phyloP scores from a whole-genome alignment of 495 filamentous ascomycete species.

The Jackrogersella multiformis region DNA sequence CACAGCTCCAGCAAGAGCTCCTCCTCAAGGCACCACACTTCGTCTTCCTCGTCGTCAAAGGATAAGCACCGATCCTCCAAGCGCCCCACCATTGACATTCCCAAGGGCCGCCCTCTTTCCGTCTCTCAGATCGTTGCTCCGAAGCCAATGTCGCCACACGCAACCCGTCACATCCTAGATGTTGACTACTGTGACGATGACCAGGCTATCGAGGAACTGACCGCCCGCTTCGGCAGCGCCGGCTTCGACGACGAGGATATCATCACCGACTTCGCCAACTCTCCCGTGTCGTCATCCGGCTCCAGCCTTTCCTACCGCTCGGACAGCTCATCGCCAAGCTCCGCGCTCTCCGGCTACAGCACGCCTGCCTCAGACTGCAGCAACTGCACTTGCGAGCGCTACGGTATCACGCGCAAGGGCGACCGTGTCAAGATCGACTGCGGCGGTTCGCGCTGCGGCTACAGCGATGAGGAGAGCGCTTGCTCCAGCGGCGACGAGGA shows the following conservation, averaged over 20 bases:
- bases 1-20: slow-evolving; percentile 57
- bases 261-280: slow-evolving; percentile 64
- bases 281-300: slow-evolving; percentile 75
- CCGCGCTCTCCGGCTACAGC: slow-evolving; percentile 77
- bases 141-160: slow-evolving; percentile 86
- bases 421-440: slow-evolving; percentile 95
- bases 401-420: slow-evolving; percentile 92
- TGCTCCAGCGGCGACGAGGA: slow-evolving; percentile 60
- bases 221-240: slow-evolving; percentile 74
- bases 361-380: slow-evolving; percentile 62
- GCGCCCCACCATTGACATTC: slow-evolving; percentile 66
- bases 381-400: slow-evolving; percentile 88
- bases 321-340: slow-evolving; percentile 74
- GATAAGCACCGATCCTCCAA: slow-evolving; percentile 52
- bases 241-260: slow-evolving; percentile 74
- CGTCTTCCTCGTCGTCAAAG: slow-evolving; percentile 50
- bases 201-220: slow-evolving; percentile 75
- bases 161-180: slow-evolving; percentile 84
- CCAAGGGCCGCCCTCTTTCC: slow-evolving; percentile 86
- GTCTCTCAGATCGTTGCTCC: slow-evolving; percentile 90
- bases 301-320: slow-evolving; percentile 81
- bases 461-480: slow-evolving; percentile 69
- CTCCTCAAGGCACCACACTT: slow-evolving; percentile 50
- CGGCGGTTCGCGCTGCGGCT: slow-evolving; percentile 84
- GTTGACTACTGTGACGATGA: slow-evolving; percentile 73